A percentile compares a stretch with the other conserved stretches of the same genome.
phyloP scores from a whole-genome alignment of 2,329 filamentous ascomycete species.

The Coleophoma cylindrospora region DNA sequence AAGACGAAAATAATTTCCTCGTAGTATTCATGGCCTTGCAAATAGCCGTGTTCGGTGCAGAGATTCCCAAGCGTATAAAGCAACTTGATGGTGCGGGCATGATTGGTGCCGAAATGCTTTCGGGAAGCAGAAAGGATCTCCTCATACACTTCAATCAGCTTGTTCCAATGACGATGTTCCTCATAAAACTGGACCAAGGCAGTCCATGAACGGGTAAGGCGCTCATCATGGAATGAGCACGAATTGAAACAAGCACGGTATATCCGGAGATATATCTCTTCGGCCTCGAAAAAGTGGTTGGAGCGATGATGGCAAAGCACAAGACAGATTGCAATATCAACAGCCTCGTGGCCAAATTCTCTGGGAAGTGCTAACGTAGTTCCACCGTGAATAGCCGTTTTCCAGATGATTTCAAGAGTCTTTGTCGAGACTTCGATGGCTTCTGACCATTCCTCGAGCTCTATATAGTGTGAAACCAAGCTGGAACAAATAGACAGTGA shows the following conservation, averaged over 20 bases:
- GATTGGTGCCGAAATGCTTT: slow-evolving; percentile 4
- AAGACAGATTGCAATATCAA: slow-evolving; percentile 5
- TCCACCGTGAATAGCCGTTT: not conserved
- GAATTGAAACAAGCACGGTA: slow-evolving; percentile 17
- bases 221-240: slow-evolving; percentile 13
- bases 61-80: slow-evolving; percentile 4
- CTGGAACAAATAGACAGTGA: slow-evolving; percentile 6
- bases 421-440: slow-evolving; percentile 2
- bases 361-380: slow-evolving; percentile 5
- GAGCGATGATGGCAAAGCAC: slow-evolving; percentile 8
- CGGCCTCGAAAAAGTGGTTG: slow-evolving; percentile 17
- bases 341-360: slow-evolving; percentile 4
- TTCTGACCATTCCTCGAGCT: slow-evolving; percentile 4
- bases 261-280: slow-evolving; percentile 12
- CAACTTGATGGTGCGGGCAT: not conserved
- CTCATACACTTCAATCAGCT: slow-evolving; percentile 14
- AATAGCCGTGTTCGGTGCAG: slow-evolving; percentile 15
- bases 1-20: slow-evolving; percentile 15
- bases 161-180: slow-evolving; percentile 13
- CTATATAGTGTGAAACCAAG: slow-evolving; percentile 3
- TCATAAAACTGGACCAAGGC: slow-evolving; percentile 14
- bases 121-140: slow-evolving; percentile 12
- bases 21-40: slow-evolving; percentile 16
- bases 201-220: slow-evolving; percentile 12
- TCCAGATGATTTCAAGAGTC: slow-evolving; percentile 6